Evolutionary conservation across 2,329 filamentous ascomycete genomes (phyloP).

Genomic region (Teratosphaeria nubilosa): DNA sequence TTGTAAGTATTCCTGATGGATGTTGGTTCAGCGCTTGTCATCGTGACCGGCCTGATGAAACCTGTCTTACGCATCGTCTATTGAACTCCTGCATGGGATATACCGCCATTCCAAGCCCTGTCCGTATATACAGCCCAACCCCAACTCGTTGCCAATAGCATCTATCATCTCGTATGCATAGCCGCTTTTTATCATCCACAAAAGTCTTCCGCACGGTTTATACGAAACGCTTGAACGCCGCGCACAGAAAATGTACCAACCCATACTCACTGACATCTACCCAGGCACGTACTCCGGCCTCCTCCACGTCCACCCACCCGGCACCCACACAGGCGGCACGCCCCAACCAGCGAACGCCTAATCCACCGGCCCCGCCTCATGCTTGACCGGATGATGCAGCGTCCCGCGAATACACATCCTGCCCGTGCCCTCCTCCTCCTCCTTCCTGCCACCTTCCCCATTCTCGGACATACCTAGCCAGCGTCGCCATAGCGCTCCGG

Average conservation of each 20-base stretch:
- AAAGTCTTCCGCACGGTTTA: too few relatives aligned
- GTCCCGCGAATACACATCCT: slow-evolving; percentile 37
- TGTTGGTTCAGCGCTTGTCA: too few relatives aligned
- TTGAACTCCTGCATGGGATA: too few relatives aligned
- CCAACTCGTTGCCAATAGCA: too few relatives aligned
- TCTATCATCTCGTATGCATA: too few relatives aligned
- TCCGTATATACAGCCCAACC: too few relatives aligned
- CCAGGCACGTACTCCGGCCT: background rate
- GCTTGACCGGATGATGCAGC: slow-evolving; percentile 41
- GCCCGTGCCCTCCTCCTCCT: slow-evolving; percentile 30
- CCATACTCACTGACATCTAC: background rate
- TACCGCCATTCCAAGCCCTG: too few relatives aligned
- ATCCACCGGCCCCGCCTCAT: slow-evolving; percentile 28
- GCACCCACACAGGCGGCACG: background rate
- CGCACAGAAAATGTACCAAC: background rate
- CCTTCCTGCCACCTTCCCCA: slow-evolving; percentile 25
- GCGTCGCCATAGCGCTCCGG: slow-evolving; percentile 38
- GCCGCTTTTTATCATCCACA: too few relatives aligned
- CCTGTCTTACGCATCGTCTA: too few relatives aligned
- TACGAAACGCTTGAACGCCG: background rate
- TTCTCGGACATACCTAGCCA: slow-evolving; percentile 41
- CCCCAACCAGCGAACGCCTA: background rate
- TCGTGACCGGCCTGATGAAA: too few relatives aligned
- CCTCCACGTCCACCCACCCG: background rate
- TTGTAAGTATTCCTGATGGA: too few relatives aligned